Evolutionary conservation across 2,329 filamentous ascomycete species (phyloP).

Genomic region (Rosellinia necatrix): DNA sequence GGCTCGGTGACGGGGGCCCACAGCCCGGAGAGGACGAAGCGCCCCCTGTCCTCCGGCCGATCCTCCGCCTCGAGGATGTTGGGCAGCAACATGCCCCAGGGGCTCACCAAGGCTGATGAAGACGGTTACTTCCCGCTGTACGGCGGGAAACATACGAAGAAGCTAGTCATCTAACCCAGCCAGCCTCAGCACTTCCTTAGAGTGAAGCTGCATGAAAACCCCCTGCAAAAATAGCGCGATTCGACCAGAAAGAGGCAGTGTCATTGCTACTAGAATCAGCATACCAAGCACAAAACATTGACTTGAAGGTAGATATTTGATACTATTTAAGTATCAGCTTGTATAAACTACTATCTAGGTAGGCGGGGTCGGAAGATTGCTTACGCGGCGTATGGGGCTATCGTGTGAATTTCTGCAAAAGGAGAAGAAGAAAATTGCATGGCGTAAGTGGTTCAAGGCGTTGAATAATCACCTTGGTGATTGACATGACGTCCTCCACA

Average conservation of each 20-base stretch:
- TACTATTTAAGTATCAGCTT: neutral
- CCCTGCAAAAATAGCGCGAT: neutral
- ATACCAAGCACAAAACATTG: neutral
- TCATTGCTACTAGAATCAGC: neutral
- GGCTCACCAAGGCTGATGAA: slow-evolving; percentile 40
- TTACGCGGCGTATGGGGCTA: neutral
- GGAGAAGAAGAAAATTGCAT: slow-evolving; percentile 1
- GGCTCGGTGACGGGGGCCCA: slow-evolving; percentile 32
- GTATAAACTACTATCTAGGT: neutral
- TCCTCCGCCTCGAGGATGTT: slow-evolving; percentile 56
- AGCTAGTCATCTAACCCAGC: slow-evolving; percentile 9
- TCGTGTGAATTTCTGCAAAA: neutral
- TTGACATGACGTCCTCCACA: neutral
- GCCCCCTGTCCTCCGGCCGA: slow-evolving; percentile 49
- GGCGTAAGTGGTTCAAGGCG: slow-evolving; percentile 6
- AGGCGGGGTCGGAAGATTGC: neutral
- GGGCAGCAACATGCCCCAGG: slow-evolving; percentile 40
- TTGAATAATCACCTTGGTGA: neutral
- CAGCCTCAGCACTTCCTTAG: neutral
- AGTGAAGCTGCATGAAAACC: neutral
- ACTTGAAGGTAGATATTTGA: neutral
- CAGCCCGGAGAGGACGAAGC: slow-evolving; percentile 40
- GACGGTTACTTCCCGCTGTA: slow-evolving; percentile 51
- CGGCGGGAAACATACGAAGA: slow-evolving; percentile 27
- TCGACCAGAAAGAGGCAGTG: neutral